Base-by-base conservation (phyloP, 805 yeast species). In the Candida nitratophila region DNA sequence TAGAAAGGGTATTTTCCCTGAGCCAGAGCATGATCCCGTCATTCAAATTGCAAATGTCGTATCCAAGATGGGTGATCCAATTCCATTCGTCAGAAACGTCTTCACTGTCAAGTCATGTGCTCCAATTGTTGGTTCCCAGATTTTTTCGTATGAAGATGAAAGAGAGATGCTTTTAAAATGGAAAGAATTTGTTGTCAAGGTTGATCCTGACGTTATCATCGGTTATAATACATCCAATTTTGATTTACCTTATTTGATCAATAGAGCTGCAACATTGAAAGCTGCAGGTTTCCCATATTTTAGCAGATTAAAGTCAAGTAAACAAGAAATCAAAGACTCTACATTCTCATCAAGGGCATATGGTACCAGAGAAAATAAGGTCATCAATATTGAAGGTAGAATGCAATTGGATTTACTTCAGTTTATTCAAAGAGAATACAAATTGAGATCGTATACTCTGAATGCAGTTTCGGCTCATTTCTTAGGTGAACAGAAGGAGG, bases 41-140 rank as follows among this genome's bases (percentile, higher is more conserved):
- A 93, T 93, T 58, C 99, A 95, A 65, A 95, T 93, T 50, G 99
- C 99, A 6, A 91, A 88, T 57, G 96, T 93, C 26, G 95, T 91
- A 2, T 83, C 87, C 55, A 70, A 78, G 42, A 81, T 83, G 42
- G 97, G 99, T 39, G 89, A 83, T 32, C 50, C 73, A n/a, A 77
- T 80, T 41, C 99, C 99, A 1, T 93, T 95, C 60, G 83, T 93
- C 4, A 76, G 98, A 56, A 91, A 89, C 56, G 98, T 95, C 0
- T 95, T 93, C 62, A 91, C 98, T 0, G 88, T 95, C 15, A 78
- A 87, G 48, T 77, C 95, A 1, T 95, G 99, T 66, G 69, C 96
- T 0, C 85, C 96, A 3, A 93, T 93, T 46, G 91, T 93, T 16
- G 99, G 99, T 2, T 85, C 96, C 3, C 89, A 91, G 56, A 86